A percentile compares a stretch with the other conserved stretches of the same genome.
Conservation (phyloP, 352 stramenopile genomes). For the Phytophthora hybrid region DNA sequence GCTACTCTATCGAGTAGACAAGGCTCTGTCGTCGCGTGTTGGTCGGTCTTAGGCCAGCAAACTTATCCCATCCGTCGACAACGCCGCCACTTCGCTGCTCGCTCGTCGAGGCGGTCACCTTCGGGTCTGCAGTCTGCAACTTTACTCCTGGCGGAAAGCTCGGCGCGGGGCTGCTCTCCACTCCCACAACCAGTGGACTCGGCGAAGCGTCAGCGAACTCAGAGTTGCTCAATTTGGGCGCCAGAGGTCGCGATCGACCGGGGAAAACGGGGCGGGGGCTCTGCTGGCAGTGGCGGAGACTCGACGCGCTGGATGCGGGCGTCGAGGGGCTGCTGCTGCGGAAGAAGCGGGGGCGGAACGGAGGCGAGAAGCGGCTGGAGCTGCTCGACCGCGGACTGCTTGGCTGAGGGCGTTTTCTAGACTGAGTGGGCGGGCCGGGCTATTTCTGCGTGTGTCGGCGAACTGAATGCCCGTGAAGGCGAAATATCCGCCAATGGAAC, state of each 20-base stretch:
- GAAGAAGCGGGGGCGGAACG: background rate
- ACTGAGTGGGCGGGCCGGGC: slow-evolving; percentile 12
- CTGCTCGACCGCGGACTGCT: slow-evolving; percentile 26
- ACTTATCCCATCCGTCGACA: slow-evolving; percentile 65
- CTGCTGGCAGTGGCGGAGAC: slow-evolving; percentile 1
- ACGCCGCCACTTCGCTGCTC: slow-evolving; percentile 29
- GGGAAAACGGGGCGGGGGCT: slow-evolving; percentile 5
- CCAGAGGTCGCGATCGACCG: slow-evolving; percentile 26
- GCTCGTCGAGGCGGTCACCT: slow-evolving; percentile 25
- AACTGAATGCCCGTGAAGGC: slow-evolving; percentile 21
- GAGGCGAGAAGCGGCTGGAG: background rate
- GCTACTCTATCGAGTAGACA: slow-evolving; percentile 25
- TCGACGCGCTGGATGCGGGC: background rate
- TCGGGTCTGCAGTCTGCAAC: slow-evolving; percentile 16
- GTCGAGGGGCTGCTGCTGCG: slow-evolving; percentile 5
- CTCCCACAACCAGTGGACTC: slow-evolving; percentile 61
- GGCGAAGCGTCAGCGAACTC: slow-evolving; percentile 46
- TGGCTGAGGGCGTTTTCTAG: slow-evolving; percentile 45
- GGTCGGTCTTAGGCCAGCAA: slow-evolving; percentile 39
- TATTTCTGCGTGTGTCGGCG: slow-evolving; percentile 1
- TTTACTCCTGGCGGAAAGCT: slow-evolving; percentile 36
- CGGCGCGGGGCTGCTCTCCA: slow-evolving; percentile 43
- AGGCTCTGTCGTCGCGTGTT: slow-evolving; percentile 37
- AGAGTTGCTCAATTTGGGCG: slow-evolving; percentile 49
- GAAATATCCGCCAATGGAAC: slow-evolving; percentile 24